A percentile compares a stretch with the other conserved stretches of the same genome.
Conservation (phyloP, 768 basidiomycete genomes). For the Auricularia sp. region DNA sequence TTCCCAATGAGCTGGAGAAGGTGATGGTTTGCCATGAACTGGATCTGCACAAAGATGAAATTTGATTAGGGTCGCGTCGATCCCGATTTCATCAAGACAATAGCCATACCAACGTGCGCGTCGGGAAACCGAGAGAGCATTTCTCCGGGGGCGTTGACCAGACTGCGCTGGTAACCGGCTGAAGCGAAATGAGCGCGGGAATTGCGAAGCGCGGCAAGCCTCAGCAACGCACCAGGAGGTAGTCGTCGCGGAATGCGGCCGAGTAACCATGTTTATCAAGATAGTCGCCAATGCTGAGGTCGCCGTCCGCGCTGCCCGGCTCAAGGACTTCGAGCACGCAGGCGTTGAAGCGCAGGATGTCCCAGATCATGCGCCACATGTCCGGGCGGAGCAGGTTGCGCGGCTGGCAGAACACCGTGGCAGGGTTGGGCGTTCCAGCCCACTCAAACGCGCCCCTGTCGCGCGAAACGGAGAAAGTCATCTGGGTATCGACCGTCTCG, state of each 20-base stretch:
- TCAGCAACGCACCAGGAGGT: conserved; percentile 47
- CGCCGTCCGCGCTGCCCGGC: background rate
- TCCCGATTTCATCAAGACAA: background rate
- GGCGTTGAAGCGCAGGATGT: conserved; percentile 63
- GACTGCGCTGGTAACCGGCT: conserved; percentile 75
- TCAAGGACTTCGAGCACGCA: conserved; percentile 43
- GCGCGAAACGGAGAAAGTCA: conserved; percentile 71
- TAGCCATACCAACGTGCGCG: conserved; percentile 41
- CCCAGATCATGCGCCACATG: conserved; percentile 67
- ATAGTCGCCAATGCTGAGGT: conserved; percentile 43
- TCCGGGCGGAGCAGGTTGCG: conserved; percentile 47
- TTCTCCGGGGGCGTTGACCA: conserved; percentile 70
- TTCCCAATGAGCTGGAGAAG: conserved; percentile 61
- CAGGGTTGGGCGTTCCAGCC: conserved; percentile 50
- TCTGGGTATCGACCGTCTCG: conserved; percentile 47
- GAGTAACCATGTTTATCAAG: conserved; percentile 56
- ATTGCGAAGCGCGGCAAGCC: background rate
- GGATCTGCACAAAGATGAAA: conserved; percentile 29
- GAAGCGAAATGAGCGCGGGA: background rate
- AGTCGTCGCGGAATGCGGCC: conserved; percentile 57
- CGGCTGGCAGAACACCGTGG: conserved; percentile 58
- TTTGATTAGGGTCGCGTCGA: background rate
- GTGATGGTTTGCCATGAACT: conserved; percentile 67
- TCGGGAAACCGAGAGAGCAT: conserved; percentile 62
- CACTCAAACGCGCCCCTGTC: conserved; percentile 64